Conservation (phyloP, 192 early-diverging fungal genomes). For the Rhizophagus sp. region DNA sequence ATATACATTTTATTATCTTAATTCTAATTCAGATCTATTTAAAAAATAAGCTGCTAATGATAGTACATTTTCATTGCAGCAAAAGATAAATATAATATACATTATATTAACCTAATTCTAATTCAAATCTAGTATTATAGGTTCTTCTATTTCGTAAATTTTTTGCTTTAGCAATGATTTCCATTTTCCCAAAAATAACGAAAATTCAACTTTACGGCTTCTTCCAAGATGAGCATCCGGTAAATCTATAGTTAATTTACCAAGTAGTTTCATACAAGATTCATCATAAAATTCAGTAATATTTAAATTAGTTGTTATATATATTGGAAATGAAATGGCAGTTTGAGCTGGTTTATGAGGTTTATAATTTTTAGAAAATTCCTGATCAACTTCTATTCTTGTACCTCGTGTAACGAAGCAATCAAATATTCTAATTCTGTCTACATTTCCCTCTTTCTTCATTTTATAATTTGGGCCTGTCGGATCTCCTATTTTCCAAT, state of each 20-base stretch:
- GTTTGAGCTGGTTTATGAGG: neutral
- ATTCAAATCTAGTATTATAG: conserved; percentile 7
- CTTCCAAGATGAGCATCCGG: neutral
- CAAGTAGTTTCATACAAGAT: conserved; percentile 2
- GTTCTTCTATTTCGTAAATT: neutral
- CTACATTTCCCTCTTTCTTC: no score
- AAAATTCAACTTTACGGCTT: neutral
- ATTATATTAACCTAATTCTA: neutral
- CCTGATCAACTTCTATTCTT: neutral
- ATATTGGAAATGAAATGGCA: neutral
- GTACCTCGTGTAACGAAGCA: neutral
- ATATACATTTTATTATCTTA: no score
- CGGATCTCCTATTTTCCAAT: neutral
- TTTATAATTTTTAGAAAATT: neutral
- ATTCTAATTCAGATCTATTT: no score
- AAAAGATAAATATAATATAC: no score
- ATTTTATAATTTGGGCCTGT: neutral
- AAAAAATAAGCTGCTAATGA: no score
- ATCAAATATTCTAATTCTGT: neutral
- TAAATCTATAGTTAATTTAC: neutral
- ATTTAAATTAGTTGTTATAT: neutral
- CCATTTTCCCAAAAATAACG: conserved; percentile 7
- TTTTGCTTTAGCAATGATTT: conserved; percentile 16
- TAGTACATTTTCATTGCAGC: no score
- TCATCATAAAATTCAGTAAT: conserved; percentile 8